phyloP scores from a whole-genome alignment of 192 early-diverging fungal genomes.

The Coemansia sp. region DNA sequence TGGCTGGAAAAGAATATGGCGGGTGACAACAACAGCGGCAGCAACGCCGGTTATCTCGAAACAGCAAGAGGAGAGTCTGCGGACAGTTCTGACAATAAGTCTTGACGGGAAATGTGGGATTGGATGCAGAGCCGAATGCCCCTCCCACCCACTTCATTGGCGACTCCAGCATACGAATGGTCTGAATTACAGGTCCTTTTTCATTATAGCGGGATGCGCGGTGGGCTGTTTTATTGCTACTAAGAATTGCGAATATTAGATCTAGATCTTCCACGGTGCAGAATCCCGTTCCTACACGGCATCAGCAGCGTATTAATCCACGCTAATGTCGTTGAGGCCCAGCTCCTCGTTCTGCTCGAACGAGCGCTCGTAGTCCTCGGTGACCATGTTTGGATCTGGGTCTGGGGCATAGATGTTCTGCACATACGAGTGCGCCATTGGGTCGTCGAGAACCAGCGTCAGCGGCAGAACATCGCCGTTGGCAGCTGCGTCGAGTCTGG shows the following conservation, averaged over 20 bases:
- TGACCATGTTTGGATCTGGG: constrained; percentile 90
- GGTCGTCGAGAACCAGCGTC: constrained; percentile 89
- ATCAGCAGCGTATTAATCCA: constrained; percentile 66
- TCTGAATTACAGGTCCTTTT: neutral
- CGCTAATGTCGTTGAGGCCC: constrained; percentile 87
- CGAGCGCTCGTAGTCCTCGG: constrained; percentile 80
- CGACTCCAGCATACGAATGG: too few species aligned
- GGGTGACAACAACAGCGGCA: neutral
- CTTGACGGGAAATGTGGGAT: constrained; percentile 5
- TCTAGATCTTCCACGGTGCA: neutral
- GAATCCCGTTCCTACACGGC: neutral
- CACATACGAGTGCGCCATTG: constrained; percentile 85
- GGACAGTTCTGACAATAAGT: constrained; percentile 28
- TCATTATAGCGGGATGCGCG: neutral
- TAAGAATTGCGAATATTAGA: too few species aligned
- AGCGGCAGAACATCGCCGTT: constrained; percentile 57
- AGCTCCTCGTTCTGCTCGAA: constrained; percentile 87
- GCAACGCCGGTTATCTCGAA: neutral
- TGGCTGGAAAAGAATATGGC: constrained; percentile 29
- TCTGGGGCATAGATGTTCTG: constrained; percentile 96
- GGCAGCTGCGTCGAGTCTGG: constrained; percentile 66
- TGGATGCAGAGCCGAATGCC: too few species aligned
- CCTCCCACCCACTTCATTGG: too few species aligned
- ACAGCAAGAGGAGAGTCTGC: constrained; percentile 3
- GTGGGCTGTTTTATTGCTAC: too few species aligned